Conservation (phyloP, 257 asterid species). For the Osmanthus fragrans region DNA sequence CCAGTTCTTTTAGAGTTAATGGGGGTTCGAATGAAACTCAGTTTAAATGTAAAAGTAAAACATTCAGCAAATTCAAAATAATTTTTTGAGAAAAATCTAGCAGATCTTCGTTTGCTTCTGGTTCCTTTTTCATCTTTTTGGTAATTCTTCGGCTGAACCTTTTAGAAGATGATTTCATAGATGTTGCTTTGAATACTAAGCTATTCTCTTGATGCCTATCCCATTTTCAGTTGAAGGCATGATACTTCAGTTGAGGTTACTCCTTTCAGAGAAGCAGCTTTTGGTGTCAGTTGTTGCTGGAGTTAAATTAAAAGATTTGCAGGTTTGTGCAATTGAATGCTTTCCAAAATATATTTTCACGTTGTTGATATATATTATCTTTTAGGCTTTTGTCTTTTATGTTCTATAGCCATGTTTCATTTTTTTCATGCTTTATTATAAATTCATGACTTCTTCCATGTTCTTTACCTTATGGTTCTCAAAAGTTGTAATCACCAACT, state of each 20-base stretch:
- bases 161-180: too few relatives aligned
- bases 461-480: background rate
- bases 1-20: background rate
- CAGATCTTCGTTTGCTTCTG: too few relatives aligned
- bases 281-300: constrained; percentile 96
- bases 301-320: constrained; percentile 78
- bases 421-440: too few relatives aligned
- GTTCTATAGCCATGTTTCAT: too few relatives aligned
- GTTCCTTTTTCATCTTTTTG: too few relatives aligned
- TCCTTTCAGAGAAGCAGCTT: constrained; percentile 72
- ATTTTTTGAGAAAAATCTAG: too few relatives aligned
- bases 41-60: constrained; percentile 10
- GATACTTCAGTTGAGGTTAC: constrained; percentile 59
- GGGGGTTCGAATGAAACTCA: background rate
- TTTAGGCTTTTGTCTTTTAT: too few relatives aligned
- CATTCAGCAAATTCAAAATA: background rate
- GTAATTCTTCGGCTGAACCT: too few relatives aligned
- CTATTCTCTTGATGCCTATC: constrained; percentile 10
- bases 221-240: constrained; percentile 61
- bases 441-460: too few relatives aligned
- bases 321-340: constrained; percentile 49
- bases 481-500: background rate
- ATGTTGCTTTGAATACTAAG: background rate
- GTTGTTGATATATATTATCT: background rate
- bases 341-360: background rate